Percentiles rank a stretch among this genome's conserved stretches.
Conservation (phyloP, 2,329 filamentous ascomycete genomes). For the Pseudocercospora eumusae region DNA sequence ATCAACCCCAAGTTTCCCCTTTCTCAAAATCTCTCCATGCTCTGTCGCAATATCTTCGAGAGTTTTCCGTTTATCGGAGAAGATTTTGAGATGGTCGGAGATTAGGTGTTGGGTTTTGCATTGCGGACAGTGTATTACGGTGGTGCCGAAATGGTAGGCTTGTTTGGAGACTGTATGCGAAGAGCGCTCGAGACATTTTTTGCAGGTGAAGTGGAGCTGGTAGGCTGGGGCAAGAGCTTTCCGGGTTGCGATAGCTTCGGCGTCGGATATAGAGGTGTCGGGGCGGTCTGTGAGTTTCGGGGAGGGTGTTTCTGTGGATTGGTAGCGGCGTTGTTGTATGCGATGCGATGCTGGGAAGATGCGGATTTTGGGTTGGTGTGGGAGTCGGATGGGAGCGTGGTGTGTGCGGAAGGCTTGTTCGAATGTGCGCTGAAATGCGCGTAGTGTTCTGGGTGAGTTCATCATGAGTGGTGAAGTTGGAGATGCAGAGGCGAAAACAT, state of each 20-base stretch:
- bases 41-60: constrained; percentile 76
- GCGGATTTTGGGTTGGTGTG: constrained; percentile 22
- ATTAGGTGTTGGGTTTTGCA: constrained; percentile 91
- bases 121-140: constrained; percentile 81
- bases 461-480: constrained; percentile 8
- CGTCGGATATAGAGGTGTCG: constrained; percentile 25
- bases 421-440: constrained; percentile 37
- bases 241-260: constrained; percentile 42
- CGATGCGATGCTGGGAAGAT: constrained; percentile 16
- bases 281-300: constrained; percentile 35
- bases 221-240: constrained; percentile 67
- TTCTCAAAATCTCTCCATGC: constrained; percentile 72
- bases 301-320: constrained; percentile 15
- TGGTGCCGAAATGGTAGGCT: constrained; percentile 87
- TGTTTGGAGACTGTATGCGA: constrained; percentile 87
- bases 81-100: constrained; percentile 83
- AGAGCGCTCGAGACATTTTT: constrained; percentile 72
- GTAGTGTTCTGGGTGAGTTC: constrained; percentile 34
- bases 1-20: constrained; percentile 69
- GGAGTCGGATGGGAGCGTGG: constrained; percentile 24
- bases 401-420: constrained; percentile 40
- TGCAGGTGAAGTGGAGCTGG: constrained; percentile 88
- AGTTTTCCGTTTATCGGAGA: constrained; percentile 68
- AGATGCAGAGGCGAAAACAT: constrained; percentile 3
- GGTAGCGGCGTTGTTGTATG: constrained; percentile 14